Conservation (phyloP, 1,284 basidiomycete species). For the Lignosus rhinocerotis region DNA sequence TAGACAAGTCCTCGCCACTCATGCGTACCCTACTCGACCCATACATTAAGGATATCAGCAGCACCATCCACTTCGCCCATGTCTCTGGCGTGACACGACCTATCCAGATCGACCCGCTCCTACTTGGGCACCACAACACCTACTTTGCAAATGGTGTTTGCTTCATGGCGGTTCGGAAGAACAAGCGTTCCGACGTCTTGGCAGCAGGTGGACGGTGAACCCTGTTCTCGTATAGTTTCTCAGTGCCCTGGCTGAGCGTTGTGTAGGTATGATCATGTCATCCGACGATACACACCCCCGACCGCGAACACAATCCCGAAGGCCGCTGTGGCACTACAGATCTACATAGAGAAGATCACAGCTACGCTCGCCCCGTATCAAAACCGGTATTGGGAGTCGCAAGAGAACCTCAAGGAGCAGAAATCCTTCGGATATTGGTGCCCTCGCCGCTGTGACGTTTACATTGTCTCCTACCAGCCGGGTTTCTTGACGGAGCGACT, state of each 20-base stretch:
- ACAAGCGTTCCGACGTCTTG: conserved; percentile 71
- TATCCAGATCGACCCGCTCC: conserved; percentile 72
- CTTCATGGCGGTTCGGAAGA: conserved; percentile 71
- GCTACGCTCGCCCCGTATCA: conserved; percentile 71
- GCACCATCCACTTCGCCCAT: conserved; percentile 61
- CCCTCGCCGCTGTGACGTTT: conserved; percentile 83
- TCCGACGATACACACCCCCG: conserved; percentile 60
- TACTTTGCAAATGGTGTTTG: conserved; percentile 76
- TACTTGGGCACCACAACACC: conserved; percentile 60
- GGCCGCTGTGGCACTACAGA: conserved; percentile 76
- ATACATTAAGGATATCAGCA: conserved; percentile 61
- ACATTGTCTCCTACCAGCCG: conserved; percentile 77
- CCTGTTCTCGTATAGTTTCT: neutral
- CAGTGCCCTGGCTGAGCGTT: neutral
- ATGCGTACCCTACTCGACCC: conserved; percentile 49
- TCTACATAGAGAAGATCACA: conserved; percentile 81
- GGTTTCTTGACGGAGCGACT: conserved; percentile 77
- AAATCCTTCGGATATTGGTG: conserved; percentile 87
- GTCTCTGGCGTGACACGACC: conserved; percentile 63
- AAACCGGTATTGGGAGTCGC: conserved; percentile 67
- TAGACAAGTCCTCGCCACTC: conserved; percentile 63
- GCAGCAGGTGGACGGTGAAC: conserved; percentile 78
- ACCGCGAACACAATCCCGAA: conserved; percentile 52
- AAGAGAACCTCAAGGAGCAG: conserved; percentile 74
- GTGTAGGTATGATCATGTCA: conserved; percentile 73